These are phyloP conservation scores for Myxozyma neotropica DNA, from an alignment of 805 yeast species.

Conservation along the genomic window DNA sequence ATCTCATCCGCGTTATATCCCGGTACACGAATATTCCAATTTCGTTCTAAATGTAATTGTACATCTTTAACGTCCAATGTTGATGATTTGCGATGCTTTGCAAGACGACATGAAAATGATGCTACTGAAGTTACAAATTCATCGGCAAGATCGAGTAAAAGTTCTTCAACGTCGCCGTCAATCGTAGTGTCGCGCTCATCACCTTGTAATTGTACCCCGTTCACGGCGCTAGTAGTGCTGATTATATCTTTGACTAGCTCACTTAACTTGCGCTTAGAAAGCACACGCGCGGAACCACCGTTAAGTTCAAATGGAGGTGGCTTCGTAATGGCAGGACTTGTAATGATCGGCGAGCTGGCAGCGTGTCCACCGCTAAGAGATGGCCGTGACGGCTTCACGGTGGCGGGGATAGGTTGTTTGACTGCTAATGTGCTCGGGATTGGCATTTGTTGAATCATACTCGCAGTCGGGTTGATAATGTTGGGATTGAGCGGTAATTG, in stretches of 20 bases:
- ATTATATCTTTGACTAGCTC: conserved; percentile 70
- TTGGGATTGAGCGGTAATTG: conserved; percentile 48
- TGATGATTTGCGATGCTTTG: conserved; percentile 91
- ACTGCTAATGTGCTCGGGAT: conserved; percentile 71
- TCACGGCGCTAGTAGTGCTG: conserved; percentile 58
- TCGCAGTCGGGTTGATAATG: conserved; percentile 38
- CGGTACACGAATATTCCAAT: conserved; percentile 94
- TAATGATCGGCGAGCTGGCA: conserved; percentile 64
- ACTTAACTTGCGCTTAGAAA: conserved; percentile 84
- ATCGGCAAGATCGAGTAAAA: conserved; percentile 88
- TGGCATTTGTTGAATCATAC: conserved; percentile 39
- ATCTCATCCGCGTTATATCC: conserved; percentile 93
- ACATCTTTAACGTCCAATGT: conserved; percentile 85
- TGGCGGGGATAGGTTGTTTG: conserved; percentile 64
- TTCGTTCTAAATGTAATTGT: conserved; percentile 84
- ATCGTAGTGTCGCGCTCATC: conserved; percentile 89
- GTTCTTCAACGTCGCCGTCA: conserved; percentile 95
- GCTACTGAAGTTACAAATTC: conserved; percentile 92
- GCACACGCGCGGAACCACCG: conserved; percentile 53
- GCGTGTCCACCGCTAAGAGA: conserved; percentile 84
- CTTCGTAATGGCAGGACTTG: conserved; percentile 72
- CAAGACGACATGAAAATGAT: conserved; percentile 88
- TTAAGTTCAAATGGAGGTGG: conserved; percentile 83
- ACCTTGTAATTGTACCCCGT: conserved; percentile 39
- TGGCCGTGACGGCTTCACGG: conserved; percentile 72